Base-by-base conservation (phyloP, 192 early-diverging fungal genomes). In the Paraglomus brasilianum region DNA sequence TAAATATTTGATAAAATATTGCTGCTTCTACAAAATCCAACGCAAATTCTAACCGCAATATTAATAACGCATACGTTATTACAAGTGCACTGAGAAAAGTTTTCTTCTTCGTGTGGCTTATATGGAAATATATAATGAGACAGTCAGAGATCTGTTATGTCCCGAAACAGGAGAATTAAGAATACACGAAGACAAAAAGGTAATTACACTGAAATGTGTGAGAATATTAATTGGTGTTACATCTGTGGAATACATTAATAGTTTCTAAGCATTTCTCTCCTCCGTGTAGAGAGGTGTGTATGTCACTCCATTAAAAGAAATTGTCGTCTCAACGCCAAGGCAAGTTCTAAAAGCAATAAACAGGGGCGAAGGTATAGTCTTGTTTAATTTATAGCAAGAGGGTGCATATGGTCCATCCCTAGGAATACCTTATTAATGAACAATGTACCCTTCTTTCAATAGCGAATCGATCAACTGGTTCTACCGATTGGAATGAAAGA, bases 111-210 rank as follows among this genome's bases (percentile, higher is more conserved):
- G 94, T 56, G 97, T 98, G n/a, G 93, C 92, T 36, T 99, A 97
- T 77, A 70, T 99, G 66, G 97, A 99, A 75, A 98, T 99, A 44
- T 99, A 99, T 79, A 97, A 97, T 77, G 95, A 97, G 74, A 86
- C 82, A 0, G 88, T 99, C 64, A 87, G 88, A 15, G 97, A 99
- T 75, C 76, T 99, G 41, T 82, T 99, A 3, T 81, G 86, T 19
- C 95, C 96, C 0, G 84, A 88, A 21, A 91, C 88, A 50, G 80
- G 77, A 52, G 88, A 98, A 68, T 78, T 99, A 42, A 85, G 88
- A 73, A 98, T 99, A 71, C 90, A 93, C 48, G 93, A 98, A 66
- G 83, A 86, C 44, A 72, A 71, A 61, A 57, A 75, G 40, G 83
- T 82, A 72, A 61, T 62, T 66, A 5, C 43, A 17, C 14, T 47